Base-by-base conservation (phyloP, 2,329 filamentous ascomycete genomes). In the Scedosporium aurantiacum region DNA sequence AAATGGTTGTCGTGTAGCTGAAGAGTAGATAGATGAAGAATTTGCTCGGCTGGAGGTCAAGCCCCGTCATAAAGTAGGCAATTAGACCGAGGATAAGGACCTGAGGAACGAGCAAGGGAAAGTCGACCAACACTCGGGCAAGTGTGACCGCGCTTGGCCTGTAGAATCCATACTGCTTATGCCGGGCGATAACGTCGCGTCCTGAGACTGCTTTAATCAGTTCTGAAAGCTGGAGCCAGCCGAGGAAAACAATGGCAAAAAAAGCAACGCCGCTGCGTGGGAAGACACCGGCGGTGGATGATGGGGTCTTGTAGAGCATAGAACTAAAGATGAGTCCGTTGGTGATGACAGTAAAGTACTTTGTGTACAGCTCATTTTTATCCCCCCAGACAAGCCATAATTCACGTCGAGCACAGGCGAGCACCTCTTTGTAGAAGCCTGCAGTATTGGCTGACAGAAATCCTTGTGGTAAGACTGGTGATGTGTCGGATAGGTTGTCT, bases 1-100 rank as follows among this genome's bases (percentile, higher is more conserved):
- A 74, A 63, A 87, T 77, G 0, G 79, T 85, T 12, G 79, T 78
- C 0, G 80, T 71, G 70, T 83, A 83, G 1, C 79, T 82, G 66
- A 87, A 78, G 40, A 89, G 71, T 40, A 83, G 71, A 74, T 85
- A 88, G 68, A 85, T 81, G 72, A 88, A 89, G 73, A 87, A 89
- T 0, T 80, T 71, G 12, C 79, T 81, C 1, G 84, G 75, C 62
- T 79, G 78, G 58, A 84, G 76, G 27, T 69, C 63, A 1, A 75
- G 67, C 3, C 71, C 70, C 28, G 72, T 66, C 66, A 78, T 65
- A 65, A 77, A 78, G 68, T 78, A 78, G 1, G 77, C 62, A 27
- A 72, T 72, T 1, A 76, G 52, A 63, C 77, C 75, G 68, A 77
- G 76, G 1, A 66, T 62, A 2, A 71, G 61, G 1, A 72, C 70